Percentiles rank a stretch among this genome's conserved stretches.
These are phyloP conservation scores for Theileria sp. DNA, from an alignment of 169 alveolate genomes.

Conservation along the genomic window DNA sequence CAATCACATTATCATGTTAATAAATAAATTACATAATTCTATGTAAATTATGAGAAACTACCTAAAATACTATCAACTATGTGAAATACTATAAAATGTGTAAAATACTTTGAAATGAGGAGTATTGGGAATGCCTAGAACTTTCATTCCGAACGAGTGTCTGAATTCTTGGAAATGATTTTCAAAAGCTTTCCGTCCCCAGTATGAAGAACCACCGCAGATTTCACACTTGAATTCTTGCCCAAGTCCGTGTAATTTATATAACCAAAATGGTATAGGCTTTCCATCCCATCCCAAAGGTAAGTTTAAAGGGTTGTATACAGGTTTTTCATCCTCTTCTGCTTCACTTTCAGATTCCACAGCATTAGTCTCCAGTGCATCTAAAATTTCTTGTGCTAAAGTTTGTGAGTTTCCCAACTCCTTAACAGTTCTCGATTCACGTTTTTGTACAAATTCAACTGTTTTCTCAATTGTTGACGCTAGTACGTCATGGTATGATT, in stretches of 20 bases:
- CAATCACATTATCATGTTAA: background rate
- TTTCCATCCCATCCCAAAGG: slow-evolving; percentile 99
- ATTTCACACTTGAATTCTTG: slow-evolving; percentile 97
- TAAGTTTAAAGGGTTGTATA: slow-evolving; percentile 95
- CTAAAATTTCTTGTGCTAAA: slow-evolving; percentile 42
- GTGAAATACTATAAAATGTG: background rate
- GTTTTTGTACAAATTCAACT: slow-evolving; percentile 64
- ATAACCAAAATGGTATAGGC: slow-evolving; percentile 99
- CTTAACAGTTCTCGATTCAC: slow-evolving; percentile 70
- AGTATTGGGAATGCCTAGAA: slow-evolving; percentile 98
- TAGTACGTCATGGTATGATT: slow-evolving; percentile 32
- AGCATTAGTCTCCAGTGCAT: slow-evolving; percentile 45
- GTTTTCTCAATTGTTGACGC: slow-evolving; percentile 36
- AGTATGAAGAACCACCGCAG: slow-evolving; percentile 98
- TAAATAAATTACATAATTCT: background rate
- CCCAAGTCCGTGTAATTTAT: slow-evolving; percentile 98
- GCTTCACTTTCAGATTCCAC: slow-evolving; percentile 65
- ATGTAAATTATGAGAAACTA: background rate
- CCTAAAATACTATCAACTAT: too few species aligned
- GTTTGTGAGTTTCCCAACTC: slow-evolving; percentile 72
- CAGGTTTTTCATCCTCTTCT: slow-evolving; percentile 87
- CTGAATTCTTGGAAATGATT: slow-evolving; percentile 98
- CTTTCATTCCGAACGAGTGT: slow-evolving; percentile 98
- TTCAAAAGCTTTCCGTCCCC: slow-evolving; percentile 99
- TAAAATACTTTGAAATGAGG: slow-evolving; percentile 89